These are phyloP conservation scores for Pyrus hybrid DNA, from an alignment of 331 rosid species.

Conservation along the genomic window DNA sequence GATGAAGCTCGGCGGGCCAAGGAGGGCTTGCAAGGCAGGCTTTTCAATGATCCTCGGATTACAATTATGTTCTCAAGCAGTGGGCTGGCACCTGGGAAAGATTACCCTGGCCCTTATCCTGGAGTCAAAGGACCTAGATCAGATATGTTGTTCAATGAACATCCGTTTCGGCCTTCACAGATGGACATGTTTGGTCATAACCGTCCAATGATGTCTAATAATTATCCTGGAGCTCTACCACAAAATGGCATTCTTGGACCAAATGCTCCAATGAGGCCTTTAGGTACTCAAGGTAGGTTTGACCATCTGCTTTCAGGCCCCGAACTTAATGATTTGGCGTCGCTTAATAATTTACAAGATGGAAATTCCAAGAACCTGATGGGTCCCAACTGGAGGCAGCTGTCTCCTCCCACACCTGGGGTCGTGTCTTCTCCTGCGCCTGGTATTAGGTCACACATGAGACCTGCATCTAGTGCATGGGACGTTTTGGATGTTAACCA, in stretches of 20 bases:
- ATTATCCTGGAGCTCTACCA: constrained; percentile 56
- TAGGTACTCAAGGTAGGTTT: constrained; percentile 60
- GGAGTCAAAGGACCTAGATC: constrained; percentile 49
- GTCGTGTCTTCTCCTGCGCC: constrained; percentile 50
- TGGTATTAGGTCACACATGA: constrained; percentile 36
- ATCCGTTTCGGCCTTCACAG: constrained; percentile 43
- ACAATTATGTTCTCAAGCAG: constrained; percentile 70
- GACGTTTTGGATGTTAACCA: constrained; percentile 51
- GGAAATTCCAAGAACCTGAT: constrained; percentile 48
- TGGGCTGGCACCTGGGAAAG: constrained; percentile 60
- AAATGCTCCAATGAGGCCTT: constrained; percentile 52
- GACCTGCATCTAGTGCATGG: constrained; percentile 49
- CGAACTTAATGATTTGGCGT: constrained; percentile 42
- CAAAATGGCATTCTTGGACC: constrained; percentile 43
- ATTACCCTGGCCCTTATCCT: constrained; percentile 36
- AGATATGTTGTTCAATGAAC: constrained; percentile 43
- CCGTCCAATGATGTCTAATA: constrained; percentile 45
- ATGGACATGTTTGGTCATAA: constrained; percentile 45
- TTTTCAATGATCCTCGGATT: constrained; percentile 81
- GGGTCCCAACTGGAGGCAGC: constrained; percentile 73
- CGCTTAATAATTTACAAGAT: constrained; percentile 42
- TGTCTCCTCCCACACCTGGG: constrained; percentile 68
- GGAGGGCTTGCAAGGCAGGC: constrained; percentile 80
- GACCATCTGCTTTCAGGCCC: constrained; percentile 41
- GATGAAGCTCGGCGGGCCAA: constrained; percentile 89